These are phyloP conservation scores for Chimonanthus praecox DNA, from an alignment of 164 flowering plant species.

Conservation along the genomic window DNA sequence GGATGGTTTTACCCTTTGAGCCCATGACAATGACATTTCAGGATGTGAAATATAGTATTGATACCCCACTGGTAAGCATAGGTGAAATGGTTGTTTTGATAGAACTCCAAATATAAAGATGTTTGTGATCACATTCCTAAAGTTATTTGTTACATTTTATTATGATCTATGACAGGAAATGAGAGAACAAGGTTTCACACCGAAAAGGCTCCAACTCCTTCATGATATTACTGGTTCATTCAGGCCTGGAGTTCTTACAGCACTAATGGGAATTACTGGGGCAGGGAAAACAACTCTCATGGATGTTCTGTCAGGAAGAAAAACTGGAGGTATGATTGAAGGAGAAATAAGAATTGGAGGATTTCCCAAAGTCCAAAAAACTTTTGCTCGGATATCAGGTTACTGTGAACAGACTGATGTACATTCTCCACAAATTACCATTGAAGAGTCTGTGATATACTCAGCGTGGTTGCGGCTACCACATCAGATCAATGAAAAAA, in stretches of 20 bases:
- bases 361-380: slow-evolving; percentile 64
- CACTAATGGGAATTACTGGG: slow-evolving; percentile 86
- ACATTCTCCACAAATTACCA: slow-evolving; percentile 76
- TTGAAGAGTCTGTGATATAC: slow-evolving; percentile 64
- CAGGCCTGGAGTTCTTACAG: slow-evolving; percentile 77
- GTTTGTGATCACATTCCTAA: neutral
- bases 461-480: slow-evolving; percentile 77
- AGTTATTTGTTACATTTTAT: neutral
- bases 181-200: slow-evolving; percentile 51
- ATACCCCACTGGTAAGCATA: slow-evolving; percentile 49
- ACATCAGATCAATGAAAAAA: slow-evolving; percentile 40
- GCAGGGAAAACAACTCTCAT: slow-evolving; percentile 85
- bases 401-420: slow-evolving; percentile 80
- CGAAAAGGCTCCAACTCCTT: slow-evolving; percentile 63
- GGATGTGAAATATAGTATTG: slow-evolving; percentile 59
- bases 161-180: slow-evolving; percentile 43
- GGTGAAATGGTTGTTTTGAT: neutral
- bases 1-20: slow-evolving; percentile 54
- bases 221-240: slow-evolving; percentile 57
- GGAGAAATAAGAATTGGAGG: slow-evolving; percentile 71
- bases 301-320: slow-evolving; percentile 83
- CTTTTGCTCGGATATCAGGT: slow-evolving; percentile 82
- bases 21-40: slow-evolving; percentile 52
- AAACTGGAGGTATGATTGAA: slow-evolving; percentile 66
- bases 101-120: neutral